Evolutionary conservation across 2,329 filamentous ascomycete genomes (phyloP).

Genomic region (Blumeria hordei): DNA sequence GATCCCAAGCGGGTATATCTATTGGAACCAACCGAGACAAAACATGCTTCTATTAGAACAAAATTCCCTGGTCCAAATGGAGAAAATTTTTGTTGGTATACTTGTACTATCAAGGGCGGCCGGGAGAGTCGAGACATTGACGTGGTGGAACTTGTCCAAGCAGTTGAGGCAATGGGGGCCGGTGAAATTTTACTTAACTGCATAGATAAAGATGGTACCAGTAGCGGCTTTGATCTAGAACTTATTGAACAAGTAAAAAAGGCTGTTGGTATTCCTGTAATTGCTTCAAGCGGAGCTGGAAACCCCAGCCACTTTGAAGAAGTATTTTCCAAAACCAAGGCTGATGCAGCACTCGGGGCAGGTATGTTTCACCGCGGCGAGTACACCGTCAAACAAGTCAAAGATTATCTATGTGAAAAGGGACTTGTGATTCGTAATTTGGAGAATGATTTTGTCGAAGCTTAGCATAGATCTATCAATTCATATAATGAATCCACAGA

Average conservation of each 20-base stretch:
- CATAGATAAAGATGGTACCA: conserved; percentile 91
- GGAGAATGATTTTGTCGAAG: conserved; percentile 22
- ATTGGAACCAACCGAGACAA: conserved; percentile 36
- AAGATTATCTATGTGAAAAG: conserved; percentile 48
- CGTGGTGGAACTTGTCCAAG: conserved; percentile 64
- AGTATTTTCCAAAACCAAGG: conserved; percentile 64
- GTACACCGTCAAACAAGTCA: conserved; percentile 86
- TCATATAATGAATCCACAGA: neutral
- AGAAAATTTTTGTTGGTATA: conserved; percentile 80
- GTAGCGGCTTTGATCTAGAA: conserved; percentile 84
- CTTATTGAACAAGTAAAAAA: conserved; percentile 70
- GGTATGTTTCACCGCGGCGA: conserved; percentile 96
- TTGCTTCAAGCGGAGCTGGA: conserved; percentile 81
- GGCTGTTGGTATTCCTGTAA: conserved; percentile 77
- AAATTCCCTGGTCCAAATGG: conserved; percentile 45
- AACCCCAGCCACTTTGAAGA: conserved; percentile 71
- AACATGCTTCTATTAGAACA: conserved; percentile 52
- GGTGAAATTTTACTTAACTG: conserved; percentile 93
- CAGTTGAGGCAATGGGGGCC: conserved; percentile 86
- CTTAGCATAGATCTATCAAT: neutral
- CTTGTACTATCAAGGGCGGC: conserved; percentile 89
- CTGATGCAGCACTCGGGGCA: conserved; percentile 81
- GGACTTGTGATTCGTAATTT: conserved; percentile 60
- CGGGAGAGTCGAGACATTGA: conserved; percentile 86
- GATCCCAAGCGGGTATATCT: conserved; percentile 88